Conservation (phyloP, 495 filamentous ascomycete species). For the Aspergillus carlsbadensis region DNA sequence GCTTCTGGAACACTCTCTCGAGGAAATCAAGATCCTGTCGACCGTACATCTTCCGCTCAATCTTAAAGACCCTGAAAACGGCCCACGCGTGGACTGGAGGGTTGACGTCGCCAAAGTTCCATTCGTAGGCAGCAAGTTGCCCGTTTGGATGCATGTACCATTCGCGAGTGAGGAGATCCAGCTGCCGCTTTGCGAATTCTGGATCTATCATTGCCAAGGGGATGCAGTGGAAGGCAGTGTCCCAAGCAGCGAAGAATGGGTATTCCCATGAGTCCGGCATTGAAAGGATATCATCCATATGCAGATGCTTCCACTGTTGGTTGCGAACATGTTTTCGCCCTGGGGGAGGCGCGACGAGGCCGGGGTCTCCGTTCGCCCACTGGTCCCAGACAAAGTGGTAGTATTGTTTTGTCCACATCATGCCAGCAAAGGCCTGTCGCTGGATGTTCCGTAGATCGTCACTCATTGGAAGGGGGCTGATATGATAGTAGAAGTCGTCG, state of each 20-base stretch:
- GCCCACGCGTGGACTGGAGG: conserved; percentile 97
- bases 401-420: conserved; percentile 98
- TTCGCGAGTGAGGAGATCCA: conserved; percentile 91
- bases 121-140: conserved; percentile 88
- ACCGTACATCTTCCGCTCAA: conserved; percentile 95
- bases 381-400: conserved; percentile 97
- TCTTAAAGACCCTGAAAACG: conserved; percentile 93
- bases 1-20: conserved; percentile 93
- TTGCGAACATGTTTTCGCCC: conserved; percentile 81
- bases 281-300: conserved; percentile 90
- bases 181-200: conserved; percentile 95
- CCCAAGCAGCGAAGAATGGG: conserved; percentile 97
- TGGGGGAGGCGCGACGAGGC: conserved; percentile 77
- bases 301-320: conserved; percentile 85
- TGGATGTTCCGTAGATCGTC: conserved; percentile 96
- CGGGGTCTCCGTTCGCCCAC: conserved; percentile 82
- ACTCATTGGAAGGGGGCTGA: conserved; percentile 90
- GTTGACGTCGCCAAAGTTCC: conserved; percentile 98
- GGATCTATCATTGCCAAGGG: conserved; percentile 95
- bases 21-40: conserved; percentile 93
- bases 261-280: conserved; percentile 99
- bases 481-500: conserved; percentile 91
- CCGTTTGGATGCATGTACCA: conserved; percentile 99
- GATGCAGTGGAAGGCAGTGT: conserved; percentile 95
- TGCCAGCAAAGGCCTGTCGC: conserved; percentile 87